phyloP scores from a whole-genome alignment of 1,139 yeast species.

The Candida sanyaensis region DNA sequence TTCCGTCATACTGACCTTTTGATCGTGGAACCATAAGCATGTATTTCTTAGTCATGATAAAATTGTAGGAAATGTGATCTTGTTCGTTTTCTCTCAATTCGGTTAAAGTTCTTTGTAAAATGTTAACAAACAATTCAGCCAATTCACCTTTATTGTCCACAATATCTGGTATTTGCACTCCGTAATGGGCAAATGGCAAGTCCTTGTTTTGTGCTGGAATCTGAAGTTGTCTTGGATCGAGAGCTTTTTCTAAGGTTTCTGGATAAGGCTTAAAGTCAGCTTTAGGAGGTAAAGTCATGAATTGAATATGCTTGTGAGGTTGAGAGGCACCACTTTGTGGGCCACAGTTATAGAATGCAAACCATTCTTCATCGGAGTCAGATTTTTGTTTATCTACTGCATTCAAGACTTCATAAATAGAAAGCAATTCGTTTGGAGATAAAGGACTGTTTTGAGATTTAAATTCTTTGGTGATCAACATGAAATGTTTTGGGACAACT shows the following conservation, averaged over 20 bases:
- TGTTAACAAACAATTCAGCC: conserved; percentile 65
- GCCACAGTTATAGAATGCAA: conserved; percentile 90
- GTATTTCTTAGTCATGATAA: conserved; percentile 79
- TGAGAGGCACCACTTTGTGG: conserved; percentile 89
- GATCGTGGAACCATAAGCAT: conserved; percentile 86
- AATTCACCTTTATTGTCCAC: conserved; percentile 47
- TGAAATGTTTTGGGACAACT: conserved; percentile 73
- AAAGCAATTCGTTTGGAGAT: conserved; percentile 63
- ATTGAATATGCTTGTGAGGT: conserved; percentile 89
- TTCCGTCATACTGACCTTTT: conserved; percentile 33
- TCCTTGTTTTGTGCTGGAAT: conserved; percentile 64
- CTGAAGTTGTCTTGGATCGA: conserved; percentile 19
- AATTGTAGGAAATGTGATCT: conserved; percentile 65
- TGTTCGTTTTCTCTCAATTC: conserved; percentile 56
- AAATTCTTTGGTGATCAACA: conserved; percentile 74
- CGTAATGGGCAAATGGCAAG: conserved; percentile 81
- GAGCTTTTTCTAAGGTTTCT: conserved; percentile 28
- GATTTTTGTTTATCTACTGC: conserved; percentile 21
- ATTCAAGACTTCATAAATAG: conserved; percentile 54
- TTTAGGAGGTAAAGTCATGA: conserved; percentile 63
- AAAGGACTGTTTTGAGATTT: conserved; percentile 73
- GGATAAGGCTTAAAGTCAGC: conserved; percentile 59
- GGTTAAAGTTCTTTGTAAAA: conserved; percentile 72
- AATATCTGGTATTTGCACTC: conserved; percentile 61
- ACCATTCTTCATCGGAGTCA: conserved; percentile 34